A percentile compares a stretch with the other conserved stretches of the same genome.
Evolutionary conservation across 306 rosid species (phyloP).

Genomic region (Prunus mongolica): DNA sequence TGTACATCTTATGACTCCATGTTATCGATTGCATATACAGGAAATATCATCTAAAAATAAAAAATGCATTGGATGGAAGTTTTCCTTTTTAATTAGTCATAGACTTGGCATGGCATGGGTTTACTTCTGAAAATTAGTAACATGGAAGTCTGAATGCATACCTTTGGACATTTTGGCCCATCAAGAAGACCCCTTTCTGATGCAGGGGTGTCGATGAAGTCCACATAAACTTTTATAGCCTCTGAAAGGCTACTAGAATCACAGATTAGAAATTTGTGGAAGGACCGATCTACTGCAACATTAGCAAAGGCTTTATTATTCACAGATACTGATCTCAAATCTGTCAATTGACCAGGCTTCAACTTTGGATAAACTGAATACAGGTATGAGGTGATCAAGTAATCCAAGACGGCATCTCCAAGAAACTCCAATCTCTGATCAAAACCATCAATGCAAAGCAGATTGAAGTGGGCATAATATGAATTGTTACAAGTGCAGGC

Average conservation of each 20-base stretch:
- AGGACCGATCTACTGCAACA: conserved; percentile 61
- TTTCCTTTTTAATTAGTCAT: no score
- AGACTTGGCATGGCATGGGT: background rate
- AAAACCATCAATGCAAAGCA: conserved; percentile 20
- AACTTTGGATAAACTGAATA: conserved; percentile 83
- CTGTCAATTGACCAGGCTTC: conserved; percentile 95
- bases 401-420: conserved; percentile 97
- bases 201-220: conserved; percentile 33
- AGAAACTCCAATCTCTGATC: conserved; percentile 92
- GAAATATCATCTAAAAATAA: background rate
- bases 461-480: background rate
- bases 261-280: conserved; percentile 61
- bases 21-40: background rate
- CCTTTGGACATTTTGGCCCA: conserved; percentile 85
- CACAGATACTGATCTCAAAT: conserved; percentile 78
- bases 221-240: conserved; percentile 53
- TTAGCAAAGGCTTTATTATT: conserved; percentile 83
- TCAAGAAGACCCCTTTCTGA: conserved; percentile 25
- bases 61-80: background rate
- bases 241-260: conserved; percentile 57
- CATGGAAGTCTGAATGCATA: conserved; percentile 18
- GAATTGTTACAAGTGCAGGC: background rate
- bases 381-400: conserved; percentile 81
- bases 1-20: background rate
- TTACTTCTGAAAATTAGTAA: background rate